phyloP scores from a whole-genome alignment of 2,329 filamentous ascomycete species.

The Talaromyces sp. region DNA sequence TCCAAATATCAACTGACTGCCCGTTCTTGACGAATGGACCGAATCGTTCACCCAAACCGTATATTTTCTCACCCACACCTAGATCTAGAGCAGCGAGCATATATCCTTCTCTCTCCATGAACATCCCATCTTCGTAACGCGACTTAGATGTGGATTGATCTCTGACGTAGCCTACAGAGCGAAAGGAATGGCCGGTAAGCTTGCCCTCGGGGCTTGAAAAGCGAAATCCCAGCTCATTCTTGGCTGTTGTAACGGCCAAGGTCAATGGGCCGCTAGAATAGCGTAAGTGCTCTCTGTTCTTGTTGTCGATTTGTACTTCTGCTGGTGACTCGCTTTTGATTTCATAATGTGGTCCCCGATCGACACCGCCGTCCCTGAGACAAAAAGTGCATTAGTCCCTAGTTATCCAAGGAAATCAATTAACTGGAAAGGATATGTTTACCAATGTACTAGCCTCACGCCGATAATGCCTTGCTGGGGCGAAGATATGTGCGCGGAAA shows the following conservation, averaged over 20 bases:
- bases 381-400: neutral
- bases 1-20: conserved; percentile 63
- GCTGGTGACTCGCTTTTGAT: conserved; percentile 43
- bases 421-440: neutral
- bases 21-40: conserved; percentile 74
- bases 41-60: conserved; percentile 73
- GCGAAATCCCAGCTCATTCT: conserved; percentile 34
- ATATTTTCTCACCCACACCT: conserved; percentile 60
- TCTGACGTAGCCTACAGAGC: conserved; percentile 41
- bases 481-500: conserved; percentile 36
- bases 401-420: too few relatives aligned
- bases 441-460: conserved; percentile 40
- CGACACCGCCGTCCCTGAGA: conserved; percentile 32
- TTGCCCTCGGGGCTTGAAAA: conserved; percentile 32
- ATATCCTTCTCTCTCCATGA: conserved; percentile 37
- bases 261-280: conserved; percentile 20
- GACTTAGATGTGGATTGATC: conserved; percentile 36
- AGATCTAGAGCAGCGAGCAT: conserved; percentile 40
- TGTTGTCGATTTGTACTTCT: conserved; percentile 20
- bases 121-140: conserved; percentile 34
- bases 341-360: conserved; percentile 37
- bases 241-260: conserved; percentile 28
- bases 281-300: conserved; percentile 33
- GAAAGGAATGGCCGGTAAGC: conserved; percentile 40
- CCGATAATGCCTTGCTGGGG: conserved; percentile 36